These are phyloP conservation scores for Suillus decipiens DNA, from an alignment of 768 basidiomycete genomes.

Conservation along the genomic window DNA sequence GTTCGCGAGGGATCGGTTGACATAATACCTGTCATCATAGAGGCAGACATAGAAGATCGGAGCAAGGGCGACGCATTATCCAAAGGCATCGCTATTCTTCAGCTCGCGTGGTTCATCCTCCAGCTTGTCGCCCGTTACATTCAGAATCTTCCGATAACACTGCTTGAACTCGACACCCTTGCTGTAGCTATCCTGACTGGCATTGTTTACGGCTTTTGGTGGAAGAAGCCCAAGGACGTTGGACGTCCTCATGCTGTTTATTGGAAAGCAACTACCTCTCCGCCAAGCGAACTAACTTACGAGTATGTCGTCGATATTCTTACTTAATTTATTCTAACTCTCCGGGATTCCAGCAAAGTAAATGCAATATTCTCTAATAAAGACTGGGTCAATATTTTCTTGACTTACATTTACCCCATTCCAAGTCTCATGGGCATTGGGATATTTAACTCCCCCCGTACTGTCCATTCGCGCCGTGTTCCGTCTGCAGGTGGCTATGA, in stretches of 20 bases:
- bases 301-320: neutral
- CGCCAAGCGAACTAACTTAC: neutral
- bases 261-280: neutral
- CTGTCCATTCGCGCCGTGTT: neutral
- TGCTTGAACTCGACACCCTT: slow-evolving; percentile 56
- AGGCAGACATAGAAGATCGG: neutral
- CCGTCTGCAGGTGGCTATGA: neutral
- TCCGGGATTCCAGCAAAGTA: neutral
- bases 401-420: neutral
- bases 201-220: slow-evolving; percentile 38
- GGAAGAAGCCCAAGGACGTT: slow-evolving; percentile 41
- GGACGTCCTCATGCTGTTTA: slow-evolving; percentile 16
- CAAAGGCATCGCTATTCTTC: slow-evolving; percentile 35
- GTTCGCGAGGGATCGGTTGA: neutral
- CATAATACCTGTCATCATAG: slow-evolving; percentile 11
- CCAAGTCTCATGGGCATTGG: neutral
- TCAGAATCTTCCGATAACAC: slow-evolving; percentile 30
- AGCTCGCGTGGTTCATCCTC: slow-evolving; percentile 39
- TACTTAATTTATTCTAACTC: neutral
- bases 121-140: slow-evolving; percentile 30
- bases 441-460: neutral
- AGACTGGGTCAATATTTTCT: too few species aligned
- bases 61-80: slow-evolving; percentile 31
- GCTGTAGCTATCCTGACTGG: slow-evolving; percentile 34
- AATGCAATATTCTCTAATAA: neutral